Percentiles rank a stretch among this genome's conserved stretches.
Conservation (phyloP, 768 basidiomycete species). For the Rhodotorula kratochvilovae region DNA sequence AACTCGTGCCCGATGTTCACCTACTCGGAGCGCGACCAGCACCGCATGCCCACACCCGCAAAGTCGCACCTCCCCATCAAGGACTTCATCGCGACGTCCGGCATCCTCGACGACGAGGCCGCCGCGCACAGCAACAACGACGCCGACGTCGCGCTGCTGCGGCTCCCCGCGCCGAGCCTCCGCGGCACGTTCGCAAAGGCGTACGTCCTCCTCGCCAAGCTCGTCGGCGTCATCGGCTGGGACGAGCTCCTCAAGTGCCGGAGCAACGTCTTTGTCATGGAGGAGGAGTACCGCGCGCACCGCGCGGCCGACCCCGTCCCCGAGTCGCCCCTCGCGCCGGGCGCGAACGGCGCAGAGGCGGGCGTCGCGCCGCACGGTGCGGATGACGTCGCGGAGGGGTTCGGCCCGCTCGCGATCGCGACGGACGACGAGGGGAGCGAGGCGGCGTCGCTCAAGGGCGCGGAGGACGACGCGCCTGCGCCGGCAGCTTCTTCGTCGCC, state of each 20-base stretch:
- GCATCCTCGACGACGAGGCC: slow-evolving; percentile 67
- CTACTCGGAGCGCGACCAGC: slow-evolving; percentile 90
- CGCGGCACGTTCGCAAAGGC: slow-evolving; percentile 95
- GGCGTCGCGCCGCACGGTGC: slow-evolving; percentile 43
- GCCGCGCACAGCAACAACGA: slow-evolving; percentile 76
- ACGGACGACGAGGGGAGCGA: slow-evolving; percentile 49
- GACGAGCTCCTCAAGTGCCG: slow-evolving; percentile 94
- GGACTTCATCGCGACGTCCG: slow-evolving; percentile 69
- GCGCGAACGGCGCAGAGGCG: not conserved
- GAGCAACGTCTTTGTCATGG: slow-evolving; percentile 97
- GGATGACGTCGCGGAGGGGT: slow-evolving; percentile 42
- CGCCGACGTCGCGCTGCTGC: slow-evolving; percentile 88
- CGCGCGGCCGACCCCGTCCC: slow-evolving; percentile 59
- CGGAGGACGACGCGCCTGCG: slow-evolving; percentile 71
- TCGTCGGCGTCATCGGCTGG: slow-evolving; percentile 95
- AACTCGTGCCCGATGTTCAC: slow-evolving; percentile 99
- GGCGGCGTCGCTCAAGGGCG: slow-evolving; percentile 41
- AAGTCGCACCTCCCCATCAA: slow-evolving; percentile 81
- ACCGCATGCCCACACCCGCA: slow-evolving; percentile 72
- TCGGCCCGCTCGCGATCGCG: slow-evolving; percentile 57
- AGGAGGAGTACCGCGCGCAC: slow-evolving; percentile 97
- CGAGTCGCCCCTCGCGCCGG: slow-evolving; percentile 11
- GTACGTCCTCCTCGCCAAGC: slow-evolving; percentile 78
- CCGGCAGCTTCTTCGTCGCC: slow-evolving; percentile 49
- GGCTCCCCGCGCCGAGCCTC: slow-evolving; percentile 89